Evolutionary conservation across 345 rosid genomes (phyloP), one percentile per base, ranked within the genome.

Genomic region (Viola odorata): DNA sequence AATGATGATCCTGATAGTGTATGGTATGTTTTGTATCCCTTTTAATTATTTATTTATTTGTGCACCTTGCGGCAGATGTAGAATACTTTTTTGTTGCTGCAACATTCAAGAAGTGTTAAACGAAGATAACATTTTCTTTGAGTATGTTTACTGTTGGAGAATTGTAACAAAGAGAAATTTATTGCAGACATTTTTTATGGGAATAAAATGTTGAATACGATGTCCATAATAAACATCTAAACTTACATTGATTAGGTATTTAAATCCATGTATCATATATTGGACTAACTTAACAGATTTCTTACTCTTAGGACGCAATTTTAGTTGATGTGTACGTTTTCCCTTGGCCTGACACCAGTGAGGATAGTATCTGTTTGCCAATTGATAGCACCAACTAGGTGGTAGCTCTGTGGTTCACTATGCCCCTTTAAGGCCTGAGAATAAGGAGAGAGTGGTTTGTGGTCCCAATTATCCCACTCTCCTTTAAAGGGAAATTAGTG

Each of bases 1-100:
- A 76, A 88, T 70, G 99, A 94, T 50, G 77, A 94, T 58, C 96
- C 91, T 36, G 99, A 94, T 56, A 82, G 77, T 65, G 85, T 90
- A 72, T 94, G 97, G 97, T 92, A 92, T 47, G 50, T 47, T 6
- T 47, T 12, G 5, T 47, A 11, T 9, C 4, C 11, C 13, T 12
- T 11, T n/a, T 47, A 47, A 12, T 47, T 9, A n/a, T 3, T 47
- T n/a, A 9, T n/a, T 47, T 47, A 47, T 47, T 12, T 12, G 13
- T 10, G n/a, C 50, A 23, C 32, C 32, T 23, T 23, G 32, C 2
- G 32, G 32, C 32, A 23, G 32, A 23, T 23, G 32, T 23, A 23
- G n/a, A 47, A 10, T 47, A 2, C 12, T 47, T 47, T 4, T 47
- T 47, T 3, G 50, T 9, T 47, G 10, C 13, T 47, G 50, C 2